Percentiles rank a stretch among this genome's conserved stretches.
These are phyloP conservation scores for Fomitopsis palustris DNA, from an alignment of 1,284 basidiomycete genomes.

Conservation along the genomic window DNA sequence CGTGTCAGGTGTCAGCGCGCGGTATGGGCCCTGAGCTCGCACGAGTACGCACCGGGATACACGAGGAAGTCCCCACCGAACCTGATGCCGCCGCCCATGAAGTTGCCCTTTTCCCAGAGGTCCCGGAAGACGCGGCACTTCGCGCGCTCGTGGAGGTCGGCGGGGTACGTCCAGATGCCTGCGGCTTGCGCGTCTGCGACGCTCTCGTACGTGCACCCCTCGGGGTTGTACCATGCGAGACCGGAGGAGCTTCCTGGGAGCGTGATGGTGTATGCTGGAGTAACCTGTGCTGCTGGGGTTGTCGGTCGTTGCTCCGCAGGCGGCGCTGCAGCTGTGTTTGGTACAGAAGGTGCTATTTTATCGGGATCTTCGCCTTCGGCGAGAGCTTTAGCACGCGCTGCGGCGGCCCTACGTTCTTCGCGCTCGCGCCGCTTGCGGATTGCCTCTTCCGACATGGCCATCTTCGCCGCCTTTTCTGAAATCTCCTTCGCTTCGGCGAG, in stretches of 20 bases:
- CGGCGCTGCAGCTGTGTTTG: slow-evolving; percentile 9
- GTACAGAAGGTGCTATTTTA: neutral
- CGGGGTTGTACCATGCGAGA: slow-evolving; percentile 59
- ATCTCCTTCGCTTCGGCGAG: slow-evolving; percentile 41
- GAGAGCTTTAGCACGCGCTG: slow-evolving; percentile 33
- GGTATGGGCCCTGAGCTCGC: neutral
- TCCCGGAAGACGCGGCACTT: slow-evolving; percentile 78
- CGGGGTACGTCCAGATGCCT: slow-evolving; percentile 78
- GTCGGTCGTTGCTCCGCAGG: slow-evolving; percentile 17
- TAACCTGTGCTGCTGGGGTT: slow-evolving; percentile 18
- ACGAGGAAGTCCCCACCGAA: slow-evolving; percentile 97
- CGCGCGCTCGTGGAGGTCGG: slow-evolving; percentile 60
- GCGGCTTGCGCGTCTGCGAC: slow-evolving; percentile 61
- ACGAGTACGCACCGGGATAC: slow-evolving; percentile 76
- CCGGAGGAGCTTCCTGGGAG: slow-evolving; percentile 60
- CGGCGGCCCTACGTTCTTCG: slow-evolving; percentile 49
- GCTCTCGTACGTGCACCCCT: slow-evolving; percentile 43
- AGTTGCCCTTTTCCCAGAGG: slow-evolving; percentile 80
- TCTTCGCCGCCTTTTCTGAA: slow-evolving; percentile 42
- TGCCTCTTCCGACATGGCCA: slow-evolving; percentile 58
- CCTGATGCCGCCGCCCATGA: slow-evolving; percentile 83
- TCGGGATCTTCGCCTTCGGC: slow-evolving; percentile 20
- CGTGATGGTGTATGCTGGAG: slow-evolving; percentile 47
- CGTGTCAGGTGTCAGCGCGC: neutral
- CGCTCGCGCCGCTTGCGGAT: slow-evolving; percentile 66